Percentiles rank a stretch among this genome's conserved stretches.
These are phyloP conservation scores for Amaranthus tricolor DNA, from an alignment of 179 eudicot genomes.

Conservation along the genomic window DNA sequence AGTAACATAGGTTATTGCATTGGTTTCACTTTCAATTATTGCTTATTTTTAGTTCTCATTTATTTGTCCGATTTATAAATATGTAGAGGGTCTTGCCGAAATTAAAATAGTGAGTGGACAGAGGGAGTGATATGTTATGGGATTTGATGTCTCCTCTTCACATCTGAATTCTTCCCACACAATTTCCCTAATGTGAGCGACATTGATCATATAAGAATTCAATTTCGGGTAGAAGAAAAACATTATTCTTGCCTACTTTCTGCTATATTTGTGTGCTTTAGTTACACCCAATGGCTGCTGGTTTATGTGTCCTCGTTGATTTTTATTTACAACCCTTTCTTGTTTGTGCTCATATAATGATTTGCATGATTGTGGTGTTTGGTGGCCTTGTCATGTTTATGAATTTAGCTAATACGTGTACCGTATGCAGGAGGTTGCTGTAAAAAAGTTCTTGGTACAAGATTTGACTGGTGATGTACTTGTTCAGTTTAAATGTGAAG, in stretches of 20 bases:
- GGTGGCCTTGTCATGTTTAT: not conserved
- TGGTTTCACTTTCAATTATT: not conserved
- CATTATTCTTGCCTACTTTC: not conserved
- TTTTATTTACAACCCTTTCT: not conserved
- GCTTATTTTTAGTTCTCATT: not conserved
- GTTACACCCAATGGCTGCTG: not conserved
- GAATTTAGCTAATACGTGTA: slow-evolving; percentile 14
- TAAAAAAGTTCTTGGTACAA: slow-evolving; percentile 93
- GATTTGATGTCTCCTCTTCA: not conserved
- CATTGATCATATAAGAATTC: not conserved
- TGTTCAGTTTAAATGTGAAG: slow-evolving; percentile 83
- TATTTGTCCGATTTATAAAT: not conserved
- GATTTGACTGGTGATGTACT: slow-evolving; percentile 86
- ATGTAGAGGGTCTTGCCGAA: not conserved
- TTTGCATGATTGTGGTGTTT: not conserved
- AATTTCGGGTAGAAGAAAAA: not conserved
- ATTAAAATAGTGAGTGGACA: not conserved
- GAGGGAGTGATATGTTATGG: not conserved
- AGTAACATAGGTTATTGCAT: not conserved
- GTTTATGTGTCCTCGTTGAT: not conserved
- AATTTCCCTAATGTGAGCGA: not conserved
- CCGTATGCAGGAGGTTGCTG: slow-evolving; percentile 88
- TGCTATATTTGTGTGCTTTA: not conserved
- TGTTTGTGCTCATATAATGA: not conserved
- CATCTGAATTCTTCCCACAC: not conserved